phyloP scores from a whole-genome alignment of 208 protist genomes.

The Leishmania guyanensis region DNA sequence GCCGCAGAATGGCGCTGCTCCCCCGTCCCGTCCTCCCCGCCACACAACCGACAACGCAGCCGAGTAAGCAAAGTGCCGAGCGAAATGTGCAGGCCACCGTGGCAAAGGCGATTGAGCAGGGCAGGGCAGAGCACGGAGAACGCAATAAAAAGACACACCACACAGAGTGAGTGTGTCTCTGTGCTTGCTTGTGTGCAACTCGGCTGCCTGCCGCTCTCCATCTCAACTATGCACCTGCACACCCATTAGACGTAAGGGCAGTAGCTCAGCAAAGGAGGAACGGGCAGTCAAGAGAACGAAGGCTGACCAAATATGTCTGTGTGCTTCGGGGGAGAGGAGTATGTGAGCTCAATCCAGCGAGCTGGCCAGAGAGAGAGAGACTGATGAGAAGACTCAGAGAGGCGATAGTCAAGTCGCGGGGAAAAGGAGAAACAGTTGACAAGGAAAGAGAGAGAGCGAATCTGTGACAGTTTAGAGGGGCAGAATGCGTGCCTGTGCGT shows the following conservation, averaged over 20 bases:
- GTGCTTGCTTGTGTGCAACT: not conserved
- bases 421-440: not conserved
- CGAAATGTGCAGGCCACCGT: not conserved
- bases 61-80: not conserved
- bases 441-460: not conserved
- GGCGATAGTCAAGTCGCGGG: too few relatives aligned
- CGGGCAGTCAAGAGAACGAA: not conserved
- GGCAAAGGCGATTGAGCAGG: not conserved
- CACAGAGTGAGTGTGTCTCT: not conserved
- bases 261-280: not conserved
- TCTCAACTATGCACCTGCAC: not conserved
- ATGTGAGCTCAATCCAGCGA: too few relatives aligned
- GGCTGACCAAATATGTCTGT: not conserved
- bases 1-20: conserved; percentile 38
- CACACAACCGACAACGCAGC: not conserved
- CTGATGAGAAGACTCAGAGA: too few relatives aligned
- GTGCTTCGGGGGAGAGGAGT: too few relatives aligned
- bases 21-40: not conserved
- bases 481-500: too few relatives aligned
- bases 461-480: too few relatives aligned
- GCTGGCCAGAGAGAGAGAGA: too few relatives aligned
- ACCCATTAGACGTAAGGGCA: not conserved
- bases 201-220: not conserved
- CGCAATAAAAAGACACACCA: not conserved
- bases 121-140: too few relatives aligned